Conservation (phyloP, 192 early-diverging fungal genomes). For the Coemansia sp. region DNA sequence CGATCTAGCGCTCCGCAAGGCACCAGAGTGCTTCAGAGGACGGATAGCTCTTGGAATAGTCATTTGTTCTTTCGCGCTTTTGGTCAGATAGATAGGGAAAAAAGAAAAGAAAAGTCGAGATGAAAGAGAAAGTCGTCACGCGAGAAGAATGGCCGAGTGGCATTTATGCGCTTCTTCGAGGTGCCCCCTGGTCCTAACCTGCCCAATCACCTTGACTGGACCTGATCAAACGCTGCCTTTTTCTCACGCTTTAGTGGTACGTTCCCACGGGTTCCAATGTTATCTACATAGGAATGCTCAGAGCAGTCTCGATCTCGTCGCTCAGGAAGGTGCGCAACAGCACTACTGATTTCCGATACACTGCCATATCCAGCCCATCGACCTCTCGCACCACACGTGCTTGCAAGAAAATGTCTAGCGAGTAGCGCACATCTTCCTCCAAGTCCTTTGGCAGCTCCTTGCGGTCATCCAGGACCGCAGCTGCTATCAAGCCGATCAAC, state of each 20-base stretch:
- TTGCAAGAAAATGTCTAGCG: constrained; percentile 16
- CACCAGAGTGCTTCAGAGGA: neutral
- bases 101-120: neutral
- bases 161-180: neutral
- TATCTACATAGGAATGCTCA: neutral
- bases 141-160: neutral
- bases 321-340: constrained; percentile 20
- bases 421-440: constrained; percentile 24
- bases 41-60: constrained; percentile 4
- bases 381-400: constrained; percentile 28
- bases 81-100: neutral
- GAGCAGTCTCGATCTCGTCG: neutral
- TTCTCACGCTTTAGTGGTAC: constrained; percentile 6
- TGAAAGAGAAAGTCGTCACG: neutral
- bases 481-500: constrained; percentile 23
- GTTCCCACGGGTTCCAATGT: constrained; percentile 1
- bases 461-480: neutral
- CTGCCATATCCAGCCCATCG: constrained; percentile 35
- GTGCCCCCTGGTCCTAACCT: neutral
- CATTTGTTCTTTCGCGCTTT: neutral
- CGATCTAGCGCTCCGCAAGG: neutral
- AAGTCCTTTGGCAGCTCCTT: constrained; percentile 11
- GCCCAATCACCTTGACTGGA: neutral
- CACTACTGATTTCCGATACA: constrained; percentile 27
- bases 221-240: neutral